These are phyloP conservation scores for Cutaneotrichosporon spelunceum DNA, from an alignment of 1,284 basidiomycete genomes.

Conservation along the genomic window DNA sequence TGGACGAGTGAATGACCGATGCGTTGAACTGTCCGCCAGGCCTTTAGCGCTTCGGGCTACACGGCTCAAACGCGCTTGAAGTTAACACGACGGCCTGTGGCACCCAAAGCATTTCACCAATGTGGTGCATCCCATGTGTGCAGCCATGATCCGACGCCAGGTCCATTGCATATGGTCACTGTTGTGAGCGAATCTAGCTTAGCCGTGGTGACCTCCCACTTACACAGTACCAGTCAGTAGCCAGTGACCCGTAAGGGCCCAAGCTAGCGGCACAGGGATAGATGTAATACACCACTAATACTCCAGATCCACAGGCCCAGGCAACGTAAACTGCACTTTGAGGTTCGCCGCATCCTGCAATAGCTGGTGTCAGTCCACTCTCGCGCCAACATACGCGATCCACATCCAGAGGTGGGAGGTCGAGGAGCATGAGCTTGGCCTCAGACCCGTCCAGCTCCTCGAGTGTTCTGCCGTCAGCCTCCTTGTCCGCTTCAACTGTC, in stretches of 20 bases:
- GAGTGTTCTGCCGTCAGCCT: slow-evolving; percentile 35
- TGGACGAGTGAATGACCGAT: too few species aligned
- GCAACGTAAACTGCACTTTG: slow-evolving; percentile 35
- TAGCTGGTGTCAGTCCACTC: slow-evolving; percentile 24
- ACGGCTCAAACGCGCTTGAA: too few species aligned
- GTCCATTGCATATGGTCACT: too few species aligned
- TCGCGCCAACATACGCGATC: slow-evolving; percentile 34
- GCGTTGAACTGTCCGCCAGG: too few species aligned
- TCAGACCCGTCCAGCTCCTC: slow-evolving; percentile 49
- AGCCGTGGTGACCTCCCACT: background rate
- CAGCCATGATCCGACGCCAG: background rate
- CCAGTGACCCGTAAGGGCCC: background rate
- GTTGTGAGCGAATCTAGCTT: too few species aligned
- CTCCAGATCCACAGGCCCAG: slow-evolving; percentile 32
- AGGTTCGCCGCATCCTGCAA: slow-evolving; percentile 47
- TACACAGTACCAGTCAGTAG: background rate
- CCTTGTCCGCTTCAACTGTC: slow-evolving; percentile 44
- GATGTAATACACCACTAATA: slow-evolving; percentile 13
- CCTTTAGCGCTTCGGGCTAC: too few species aligned
- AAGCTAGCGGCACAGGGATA: background rate
- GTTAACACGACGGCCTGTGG: too few species aligned
- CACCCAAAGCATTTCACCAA: too few species aligned
- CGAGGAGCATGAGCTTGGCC: slow-evolving; percentile 48
- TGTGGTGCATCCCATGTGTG: too few species aligned
- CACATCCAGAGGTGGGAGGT: slow-evolving; percentile 48